Evolutionary conservation across 1,284 basidiomycete genomes (phyloP).

Genomic region (Moesziomyces sp.): DNA sequence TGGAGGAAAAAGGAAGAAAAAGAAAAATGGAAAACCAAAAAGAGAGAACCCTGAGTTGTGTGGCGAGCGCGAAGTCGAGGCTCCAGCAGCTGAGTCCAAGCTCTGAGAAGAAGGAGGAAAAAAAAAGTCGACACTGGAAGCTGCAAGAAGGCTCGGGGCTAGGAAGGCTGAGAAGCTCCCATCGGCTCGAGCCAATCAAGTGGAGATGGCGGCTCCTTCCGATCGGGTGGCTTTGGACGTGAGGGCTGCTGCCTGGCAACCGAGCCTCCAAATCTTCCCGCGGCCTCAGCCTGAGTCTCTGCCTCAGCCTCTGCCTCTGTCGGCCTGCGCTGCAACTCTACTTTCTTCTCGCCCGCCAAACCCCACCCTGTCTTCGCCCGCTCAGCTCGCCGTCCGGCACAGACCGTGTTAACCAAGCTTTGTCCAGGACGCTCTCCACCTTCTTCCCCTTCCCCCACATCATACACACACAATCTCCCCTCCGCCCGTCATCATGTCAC

Average conservation of each 20-base stretch:
- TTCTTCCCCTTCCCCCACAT: not conserved
- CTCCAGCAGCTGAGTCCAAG: too few relatives aligned
- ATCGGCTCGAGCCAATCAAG: too few relatives aligned
- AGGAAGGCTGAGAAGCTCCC: too few relatives aligned
- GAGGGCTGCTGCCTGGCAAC: too few relatives aligned
- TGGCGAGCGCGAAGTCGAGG: too few relatives aligned
- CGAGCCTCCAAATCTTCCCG: too few relatives aligned
- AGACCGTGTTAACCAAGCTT: constrained; percentile 5
- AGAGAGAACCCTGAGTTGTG: not conserved
- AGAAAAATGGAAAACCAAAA: not conserved
- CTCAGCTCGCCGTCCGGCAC: constrained; percentile 10
- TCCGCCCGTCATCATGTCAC: constrained; percentile 43
- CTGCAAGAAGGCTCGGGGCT: not conserved
- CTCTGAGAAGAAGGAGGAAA: too few relatives aligned
- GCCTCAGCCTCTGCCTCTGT: too few relatives aligned
- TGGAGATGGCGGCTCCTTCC: too few relatives aligned
- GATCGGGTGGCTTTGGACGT: too few relatives aligned
- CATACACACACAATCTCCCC: constrained; percentile 1
- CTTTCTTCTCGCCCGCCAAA: constrained; percentile 7
- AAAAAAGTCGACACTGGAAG: constrained; percentile 1
- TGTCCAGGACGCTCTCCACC: constrained; percentile 4
- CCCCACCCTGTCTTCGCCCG: constrained; percentile 17
- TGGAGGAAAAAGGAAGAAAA: constrained; percentile 2
- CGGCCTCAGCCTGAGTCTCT: too few relatives aligned
- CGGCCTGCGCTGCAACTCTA: too few relatives aligned